A percentile compares a stretch with the other conserved stretches of the same genome.
phyloP scores from a whole-genome alignment of 2,329 filamentous ascomycete species.

The Cladosporium sp. region DNA sequence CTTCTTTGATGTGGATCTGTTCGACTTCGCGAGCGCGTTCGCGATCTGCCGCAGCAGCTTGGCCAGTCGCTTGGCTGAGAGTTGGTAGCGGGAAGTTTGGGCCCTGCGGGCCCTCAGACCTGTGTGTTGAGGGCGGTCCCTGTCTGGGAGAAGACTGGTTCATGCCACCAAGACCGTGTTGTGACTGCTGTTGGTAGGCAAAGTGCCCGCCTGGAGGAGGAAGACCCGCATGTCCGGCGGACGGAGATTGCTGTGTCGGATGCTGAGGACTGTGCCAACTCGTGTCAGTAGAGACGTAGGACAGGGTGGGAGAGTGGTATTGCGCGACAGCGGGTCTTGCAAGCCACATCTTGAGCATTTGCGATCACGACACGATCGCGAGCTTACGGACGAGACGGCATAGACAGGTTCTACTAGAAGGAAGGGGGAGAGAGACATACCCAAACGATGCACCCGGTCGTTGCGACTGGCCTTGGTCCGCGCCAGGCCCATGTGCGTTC shows the following conservation, averaged over 20 bases:
- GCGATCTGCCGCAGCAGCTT: constrained; percentile 42
- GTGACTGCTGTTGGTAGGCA: constrained; percentile 45
- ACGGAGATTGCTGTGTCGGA: constrained; percentile 38
- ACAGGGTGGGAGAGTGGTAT: not conserved
- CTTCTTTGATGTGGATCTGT: constrained; percentile 57
- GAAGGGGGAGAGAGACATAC: constrained; percentile 29
- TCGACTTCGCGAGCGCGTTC: constrained; percentile 57
- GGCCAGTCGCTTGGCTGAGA: constrained; percentile 48
- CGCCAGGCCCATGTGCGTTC: constrained; percentile 30
- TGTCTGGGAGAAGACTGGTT: constrained; percentile 48
- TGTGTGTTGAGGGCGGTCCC: constrained; percentile 32
- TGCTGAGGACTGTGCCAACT: constrained; percentile 35
- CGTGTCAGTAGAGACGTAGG: constrained; percentile 10
- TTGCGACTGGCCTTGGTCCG: constrained; percentile 33
- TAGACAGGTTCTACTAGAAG: not conserved
- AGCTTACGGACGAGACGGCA: not conserved
- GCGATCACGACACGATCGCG: not conserved
- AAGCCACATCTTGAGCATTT: constrained; percentile 14
- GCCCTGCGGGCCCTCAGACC: constrained; percentile 40
- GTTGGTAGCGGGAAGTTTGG: constrained; percentile 48
- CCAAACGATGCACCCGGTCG: constrained; percentile 34
- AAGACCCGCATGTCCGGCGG: constrained; percentile 33
- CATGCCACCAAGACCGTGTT: constrained; percentile 50
- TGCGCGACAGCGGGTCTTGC: constrained; percentile 11
- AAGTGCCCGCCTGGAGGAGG: constrained; percentile 42